A percentile compares a stretch with the other conserved stretches of the same genome.
phyloP scores from a whole-genome alignment of 2,329 filamentous ascomycete genomes.

The Calonectria honghensis region DNA sequence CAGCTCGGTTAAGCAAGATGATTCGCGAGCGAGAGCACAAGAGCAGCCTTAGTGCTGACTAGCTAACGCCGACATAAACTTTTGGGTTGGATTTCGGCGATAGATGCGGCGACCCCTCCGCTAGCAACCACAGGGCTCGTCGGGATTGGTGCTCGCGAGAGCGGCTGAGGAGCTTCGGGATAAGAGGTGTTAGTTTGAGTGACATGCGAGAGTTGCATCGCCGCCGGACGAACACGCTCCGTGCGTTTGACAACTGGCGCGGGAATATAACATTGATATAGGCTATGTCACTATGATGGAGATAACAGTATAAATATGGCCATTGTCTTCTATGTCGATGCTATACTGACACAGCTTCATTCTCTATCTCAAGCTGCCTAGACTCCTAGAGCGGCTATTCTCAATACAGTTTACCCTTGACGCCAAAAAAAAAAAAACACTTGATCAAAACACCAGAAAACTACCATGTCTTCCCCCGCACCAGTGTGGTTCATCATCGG shows the following conservation, averaged over 20 bases:
- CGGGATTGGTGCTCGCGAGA: not conserved
- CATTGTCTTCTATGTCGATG: not conserved
- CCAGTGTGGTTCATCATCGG: slow-evolving; percentile 69
- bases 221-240: not conserved
- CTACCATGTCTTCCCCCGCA: slow-evolving; percentile 46
- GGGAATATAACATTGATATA: not conserved
- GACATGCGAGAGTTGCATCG: not conserved
- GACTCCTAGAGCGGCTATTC: too few relatives aligned
- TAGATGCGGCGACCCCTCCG: not conserved
- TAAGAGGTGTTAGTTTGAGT: slow-evolving; percentile 1
- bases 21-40: not conserved
- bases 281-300: not conserved
- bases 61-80: not conserved
- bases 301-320: not conserved
- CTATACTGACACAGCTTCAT: not conserved
- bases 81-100: slow-evolving; percentile 4
- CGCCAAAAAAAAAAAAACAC: not conserved
- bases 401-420: not conserved
- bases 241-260: not conserved
- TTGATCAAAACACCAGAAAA: not conserved
- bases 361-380: not conserved
- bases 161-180: not conserved
- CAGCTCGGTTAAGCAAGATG: too few relatives aligned
- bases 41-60: slow-evolving; percentile 3
- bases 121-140: not conserved